These are phyloP conservation scores for Coemansia umbellata DNA, from an alignment of 192 early-diverging fungal genomes.

Conservation along the genomic window DNA sequence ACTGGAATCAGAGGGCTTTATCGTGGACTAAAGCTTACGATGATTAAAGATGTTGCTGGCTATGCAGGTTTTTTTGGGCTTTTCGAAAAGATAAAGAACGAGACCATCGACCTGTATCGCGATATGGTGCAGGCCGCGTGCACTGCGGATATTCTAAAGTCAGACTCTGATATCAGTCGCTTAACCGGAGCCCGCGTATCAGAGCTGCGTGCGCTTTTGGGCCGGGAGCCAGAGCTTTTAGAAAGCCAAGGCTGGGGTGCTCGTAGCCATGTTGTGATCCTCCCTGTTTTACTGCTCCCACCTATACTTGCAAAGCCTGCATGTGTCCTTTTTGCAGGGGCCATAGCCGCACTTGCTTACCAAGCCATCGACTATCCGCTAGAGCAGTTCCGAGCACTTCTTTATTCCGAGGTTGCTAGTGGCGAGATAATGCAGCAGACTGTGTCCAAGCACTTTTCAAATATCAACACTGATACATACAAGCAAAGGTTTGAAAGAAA, in stretches of 20 bases:
- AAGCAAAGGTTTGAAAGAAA: not conserved
- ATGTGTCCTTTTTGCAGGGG: slow-evolving; percentile 58
- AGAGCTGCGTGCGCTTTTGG: slow-evolving; percentile 32
- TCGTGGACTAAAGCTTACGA: slow-evolving; percentile 41
- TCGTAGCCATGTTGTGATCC: slow-evolving; percentile 12
- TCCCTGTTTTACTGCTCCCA: slow-evolving; percentile 41
- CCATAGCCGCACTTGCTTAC: slow-evolving; percentile 62
- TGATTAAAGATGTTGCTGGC: slow-evolving; percentile 62
- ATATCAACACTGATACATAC: not conserved
- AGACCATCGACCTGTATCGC: slow-evolving; percentile 62
- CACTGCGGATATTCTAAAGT: slow-evolving; percentile 11
- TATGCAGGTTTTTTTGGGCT: slow-evolving; percentile 74
- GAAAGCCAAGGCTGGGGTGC: slow-evolving; percentile 36
- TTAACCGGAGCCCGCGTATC: slow-evolving; percentile 25
- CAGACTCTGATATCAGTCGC: slow-evolving; percentile 15
- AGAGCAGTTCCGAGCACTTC: slow-evolving; percentile 61
- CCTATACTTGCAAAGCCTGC: slow-evolving; percentile 51
- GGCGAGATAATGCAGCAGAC: slow-evolving; percentile 31
- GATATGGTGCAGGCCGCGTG: slow-evolving; percentile 41
- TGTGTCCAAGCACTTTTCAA: slow-evolving; percentile 26
- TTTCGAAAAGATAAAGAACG: slow-evolving; percentile 72
- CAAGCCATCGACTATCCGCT: slow-evolving; percentile 70
- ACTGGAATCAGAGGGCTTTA: slow-evolving; percentile 29
- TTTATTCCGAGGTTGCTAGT: slow-evolving; percentile 61
- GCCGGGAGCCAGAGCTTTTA: slow-evolving; percentile 19